Percentiles rank a stretch among this genome's conserved stretches.
Conservation (phyloP, 108 stramenopile genomes). For the Seminavis robusta region DNA sequence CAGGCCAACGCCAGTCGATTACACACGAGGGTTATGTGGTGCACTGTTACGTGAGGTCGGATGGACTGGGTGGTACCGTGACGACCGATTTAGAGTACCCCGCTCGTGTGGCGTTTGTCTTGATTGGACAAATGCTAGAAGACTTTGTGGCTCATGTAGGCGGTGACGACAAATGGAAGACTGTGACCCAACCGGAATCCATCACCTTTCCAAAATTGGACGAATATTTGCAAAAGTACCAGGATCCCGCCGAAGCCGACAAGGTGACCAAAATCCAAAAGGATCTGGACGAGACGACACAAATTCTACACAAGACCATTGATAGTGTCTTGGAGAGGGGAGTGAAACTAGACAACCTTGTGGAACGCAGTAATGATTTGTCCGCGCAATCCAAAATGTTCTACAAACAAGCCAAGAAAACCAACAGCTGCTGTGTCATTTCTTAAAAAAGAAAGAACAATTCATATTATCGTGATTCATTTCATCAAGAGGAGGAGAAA, state of each 20-base stretch:
- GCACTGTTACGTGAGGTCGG: constrained; percentile 94
- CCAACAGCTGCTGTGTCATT: constrained; percentile 97
- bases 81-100: constrained; percentile 98
- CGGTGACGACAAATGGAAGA: constrained; percentile 73
- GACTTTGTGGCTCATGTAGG: constrained; percentile 76
- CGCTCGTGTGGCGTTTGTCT: constrained; percentile 95
- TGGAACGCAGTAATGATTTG: constrained; percentile 95
- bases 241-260: constrained; percentile 91
- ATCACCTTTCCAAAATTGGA: constrained; percentile 57
- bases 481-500: background rate
- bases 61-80: constrained; percentile 92
- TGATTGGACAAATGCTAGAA: constrained; percentile 93
- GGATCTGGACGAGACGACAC: constrained; percentile 98
- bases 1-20: constrained; percentile 97
- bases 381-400: constrained; percentile 98
- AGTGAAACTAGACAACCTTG: constrained; percentile 96
- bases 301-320: constrained; percentile 98
- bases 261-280: constrained; percentile 98
- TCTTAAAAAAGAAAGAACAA: constrained; percentile 40
- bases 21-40: constrained; percentile 97
- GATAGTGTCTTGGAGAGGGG: constrained; percentile 96
- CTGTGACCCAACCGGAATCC: constrained; percentile 56
- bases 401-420: constrained; percentile 99
- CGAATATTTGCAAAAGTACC: constrained; percentile 85
- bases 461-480: background rate